Base-by-base conservation (phyloP, 23 red algal species). In the Rhodosorus marinus region DNA sequence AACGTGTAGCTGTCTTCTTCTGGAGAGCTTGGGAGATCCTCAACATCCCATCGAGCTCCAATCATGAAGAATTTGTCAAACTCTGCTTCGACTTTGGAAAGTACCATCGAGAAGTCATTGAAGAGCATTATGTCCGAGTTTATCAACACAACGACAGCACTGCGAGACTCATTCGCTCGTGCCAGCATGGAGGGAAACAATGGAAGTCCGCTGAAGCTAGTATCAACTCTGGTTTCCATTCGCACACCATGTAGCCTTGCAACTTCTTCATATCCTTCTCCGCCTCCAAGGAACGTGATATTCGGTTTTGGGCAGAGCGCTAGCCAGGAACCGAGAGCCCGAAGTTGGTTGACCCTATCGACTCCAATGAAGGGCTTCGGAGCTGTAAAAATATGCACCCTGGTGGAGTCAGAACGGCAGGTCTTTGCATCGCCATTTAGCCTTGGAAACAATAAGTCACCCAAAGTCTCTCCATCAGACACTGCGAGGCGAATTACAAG, bases 121-220 rank as follows among this genome's bases (percentile, higher is more conserved):
- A 76, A 57, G 30, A 94, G 54, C 24, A 83, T 47, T 17, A 94
- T 83, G 53, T 94, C 87, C 8, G 67, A 73, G 29, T 94, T 94
- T 29, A 94, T 81, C 11, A 94, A 57, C 6, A 94, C 62, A 36
- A 67, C 35, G 2, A 94, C 70, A 0, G 66, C 43, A 1, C 57
- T 62, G n/a, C 69, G 61, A n/a, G 67, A 80, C 21, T 57, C 30
- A 29, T 75, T 75, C 20, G 87, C 75, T 2, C 80, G 62, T 50
- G 78, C 62, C 30, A 94, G 49, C 87, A 94, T 94, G 21, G 78
- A 78, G 57, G 83, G 70, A 60, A 94, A 94, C 8, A 94, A 68
- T 25, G 87, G 87, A 1, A 94, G 71, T 1, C 77, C 87, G 8
- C 66, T 56, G 52, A 94, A 94, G 30, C 70, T 94, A 11, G 64